Percentiles rank a stretch among this genome's conserved stretches.
These are phyloP conservation scores for Vararia minispora DNA, from an alignment of 768 basidiomycete genomes.

Conservation along the genomic window DNA sequence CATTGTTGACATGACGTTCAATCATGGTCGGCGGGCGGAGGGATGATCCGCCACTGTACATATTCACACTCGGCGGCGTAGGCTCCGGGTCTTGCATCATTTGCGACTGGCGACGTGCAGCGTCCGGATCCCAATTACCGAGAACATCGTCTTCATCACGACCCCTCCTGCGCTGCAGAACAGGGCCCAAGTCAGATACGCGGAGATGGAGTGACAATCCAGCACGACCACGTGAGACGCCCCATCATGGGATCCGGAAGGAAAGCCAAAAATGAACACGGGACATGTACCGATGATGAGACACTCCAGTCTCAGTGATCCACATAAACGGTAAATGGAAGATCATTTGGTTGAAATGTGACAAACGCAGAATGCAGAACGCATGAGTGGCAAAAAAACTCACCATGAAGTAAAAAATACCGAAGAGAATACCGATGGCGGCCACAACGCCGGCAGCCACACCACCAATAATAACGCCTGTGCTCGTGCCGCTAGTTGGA, in stretches of 20 bases:
- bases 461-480: slow-evolving; percentile 23
- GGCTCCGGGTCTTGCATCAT: slow-evolving; percentile 38
- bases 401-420: slow-evolving; percentile 25
- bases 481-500: slow-evolving; percentile 10
- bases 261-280: too few relatives aligned
- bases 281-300: too few relatives aligned
- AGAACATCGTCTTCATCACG: slow-evolving; percentile 24
- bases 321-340: too few relatives aligned
- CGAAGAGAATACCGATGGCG: slow-evolving; percentile 20
- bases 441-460: slow-evolving; percentile 25
- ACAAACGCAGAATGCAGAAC: not conserved
- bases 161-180: slow-evolving; percentile 16
- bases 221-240: too few relatives aligned
- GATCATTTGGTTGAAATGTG: slow-evolving; percentile 9
- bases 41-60: slow-evolving; percentile 27
- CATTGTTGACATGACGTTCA: slow-evolving; percentile 32
- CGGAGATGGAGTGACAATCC: too few relatives aligned
- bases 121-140: slow-evolving; percentile 36
- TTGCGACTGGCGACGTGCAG: slow-evolving; percentile 57
- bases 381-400: slow-evolving; percentile 9
- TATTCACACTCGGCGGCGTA: slow-evolving; percentile 22
- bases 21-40: slow-evolving; percentile 59
- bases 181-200: too few relatives aligned
- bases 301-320: too few relatives aligned
- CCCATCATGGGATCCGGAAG: too few relatives aligned